Conservation (phyloP, 495 filamentous ascomycete species). For the Antarctomyces pellizariae region DNA sequence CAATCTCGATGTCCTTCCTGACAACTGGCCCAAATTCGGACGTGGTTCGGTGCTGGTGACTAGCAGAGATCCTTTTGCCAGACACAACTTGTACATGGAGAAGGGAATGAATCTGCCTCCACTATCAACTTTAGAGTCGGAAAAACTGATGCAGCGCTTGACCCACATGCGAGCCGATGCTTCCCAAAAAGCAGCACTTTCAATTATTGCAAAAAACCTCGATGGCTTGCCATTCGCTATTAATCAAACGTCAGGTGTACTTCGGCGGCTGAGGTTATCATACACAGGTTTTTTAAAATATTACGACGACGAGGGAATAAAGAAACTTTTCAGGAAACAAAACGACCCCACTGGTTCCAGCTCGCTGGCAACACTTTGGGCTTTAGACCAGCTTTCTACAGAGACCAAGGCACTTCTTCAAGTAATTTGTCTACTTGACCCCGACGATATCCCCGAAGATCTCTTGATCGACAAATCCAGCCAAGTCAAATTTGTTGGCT, state of each 20-base stretch:
- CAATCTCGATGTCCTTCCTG: slow-evolving; percentile 12
- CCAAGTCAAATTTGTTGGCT: slow-evolving; percentile 1
- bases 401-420: slow-evolving; percentile 11
- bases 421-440: slow-evolving; percentile 15
- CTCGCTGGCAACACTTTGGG: slow-evolving; percentile 18
- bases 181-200: slow-evolving; percentile 1
- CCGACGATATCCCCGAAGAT: slow-evolving; percentile 14
- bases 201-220: slow-evolving; percentile 8
- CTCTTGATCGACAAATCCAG: slow-evolving; percentile 6
- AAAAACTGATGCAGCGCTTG: no score
- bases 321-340: slow-evolving; percentile 9
- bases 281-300: slow-evolving; percentile 14
- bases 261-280: slow-evolving; percentile 11
- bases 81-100: slow-evolving; percentile 3
- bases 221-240: slow-evolving; percentile 19
- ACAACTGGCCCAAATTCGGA: slow-evolving; percentile 17
- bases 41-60: slow-evolving; percentile 18
- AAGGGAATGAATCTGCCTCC: slow-evolving; percentile 5
- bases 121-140: slow-evolving; percentile 3
- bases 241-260: slow-evolving; percentile 19
- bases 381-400: slow-evolving; percentile 14
- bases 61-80: slow-evolving; percentile 12
- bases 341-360: slow-evolving; percentile 6
- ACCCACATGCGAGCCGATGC: slow-evolving; percentile 2
- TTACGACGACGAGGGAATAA: slow-evolving; percentile 10